phyloP scores from a whole-genome alignment of 441 rosid genomes.

The Adansonia gregorii region DNA sequence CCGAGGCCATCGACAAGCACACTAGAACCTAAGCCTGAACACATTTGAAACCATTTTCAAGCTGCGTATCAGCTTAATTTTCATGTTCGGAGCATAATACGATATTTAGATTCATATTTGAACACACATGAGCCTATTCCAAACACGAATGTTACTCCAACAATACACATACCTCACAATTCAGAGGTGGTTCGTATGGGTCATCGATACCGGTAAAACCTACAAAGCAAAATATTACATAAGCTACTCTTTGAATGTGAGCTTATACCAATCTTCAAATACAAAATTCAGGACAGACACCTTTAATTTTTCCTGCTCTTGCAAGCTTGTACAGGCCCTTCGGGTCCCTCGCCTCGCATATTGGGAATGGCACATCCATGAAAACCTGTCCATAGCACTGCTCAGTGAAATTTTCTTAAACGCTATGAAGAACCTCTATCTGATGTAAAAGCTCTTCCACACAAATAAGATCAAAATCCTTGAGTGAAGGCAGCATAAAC shows the following conservation, averaged over 20 bases:
- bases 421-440: background rate
- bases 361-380: slow-evolving; percentile 64
- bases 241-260: slow-evolving; percentile 11
- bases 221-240: slow-evolving; percentile 27
- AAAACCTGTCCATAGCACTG: slow-evolving; percentile 49
- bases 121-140: background rate
- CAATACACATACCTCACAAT: slow-evolving; percentile 57
- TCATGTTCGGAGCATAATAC: background rate
- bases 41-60: background rate
- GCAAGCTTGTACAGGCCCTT: slow-evolving; percentile 78
- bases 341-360: slow-evolving; percentile 76
- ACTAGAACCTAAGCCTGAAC: background rate
- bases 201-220: slow-evolving; percentile 75
- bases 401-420: slow-evolving; percentile 7
- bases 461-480: background rate
- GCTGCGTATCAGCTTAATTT: background rate
- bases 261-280: slow-evolving; percentile 18
- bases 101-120: background rate
- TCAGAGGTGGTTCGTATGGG: slow-evolving; percentile 70
- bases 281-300: slow-evolving; percentile 32
- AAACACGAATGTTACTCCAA: slow-evolving; percentile 18
- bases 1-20: background rate
- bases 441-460: background rate
- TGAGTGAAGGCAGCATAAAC: slow-evolving; percentile 33
- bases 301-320: slow-evolving; percentile 77